Evolutionary conservation across 805 yeast genomes (phyloP), one percentile per base, ranked within the genome.

Genomic region (Wickerhamomyces sydowiorum): DNA sequence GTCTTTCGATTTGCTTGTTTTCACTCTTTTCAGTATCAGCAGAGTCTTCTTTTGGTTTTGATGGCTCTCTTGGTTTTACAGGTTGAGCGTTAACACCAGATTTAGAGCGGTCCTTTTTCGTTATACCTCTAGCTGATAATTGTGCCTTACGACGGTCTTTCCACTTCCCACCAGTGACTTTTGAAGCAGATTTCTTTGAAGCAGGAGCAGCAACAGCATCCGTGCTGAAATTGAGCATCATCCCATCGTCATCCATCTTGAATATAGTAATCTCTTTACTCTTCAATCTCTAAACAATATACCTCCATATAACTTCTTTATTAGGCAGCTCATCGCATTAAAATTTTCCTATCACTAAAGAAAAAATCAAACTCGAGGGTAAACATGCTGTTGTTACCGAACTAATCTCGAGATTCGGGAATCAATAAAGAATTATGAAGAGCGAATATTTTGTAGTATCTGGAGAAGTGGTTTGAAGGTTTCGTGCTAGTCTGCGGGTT

Each of bases 101-200:
- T 6, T 20, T 32, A 8, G 40, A 29, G 18, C 40, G 43, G 18
- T 46, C 44, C 31, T 36, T 48, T 15, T 43, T 50, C 38, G 45
- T 48, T 30, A 53, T 18, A 31, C 58, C 59, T 40, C 47, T 52
- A 10, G 53, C 51, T 30, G 46, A 44, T 13, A 53, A 29, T 38
- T 46, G 55, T 13, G 54, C 57, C 34, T 76, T 78, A 52, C 93
- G 68, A 48, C 95, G 73, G 43, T 87, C 95, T 52, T 76, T 82
- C 96, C 96, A 87, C 49, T 73, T 74, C 14, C 95, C 96, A 29
- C 91, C 91, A 2, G 75, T 67, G 2, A 79, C 73, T 54, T 73
- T 78, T 7, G 66, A 49, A 3, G 56, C 44, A 22, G 52, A 48
- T 12, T 52, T 56, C 14, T 57, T 43, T 2, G 49, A 33, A 0